Conservation (phyloP, 2,329 filamentous ascomycete genomes). For the Microthyrium microscopicum region DNA sequence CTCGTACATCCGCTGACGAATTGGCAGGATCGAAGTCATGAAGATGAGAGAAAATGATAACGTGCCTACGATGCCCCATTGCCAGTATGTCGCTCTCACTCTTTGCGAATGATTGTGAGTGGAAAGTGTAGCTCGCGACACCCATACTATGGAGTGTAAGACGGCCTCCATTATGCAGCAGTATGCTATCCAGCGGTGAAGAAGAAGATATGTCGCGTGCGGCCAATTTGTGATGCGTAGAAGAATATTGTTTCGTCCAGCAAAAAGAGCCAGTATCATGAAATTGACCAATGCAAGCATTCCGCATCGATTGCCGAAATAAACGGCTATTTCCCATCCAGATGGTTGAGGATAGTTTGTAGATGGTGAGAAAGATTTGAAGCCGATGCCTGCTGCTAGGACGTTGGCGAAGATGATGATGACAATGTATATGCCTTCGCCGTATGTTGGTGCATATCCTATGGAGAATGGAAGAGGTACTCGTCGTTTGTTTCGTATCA, state of each 20-base stretch:
- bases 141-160: conserved; percentile 12
- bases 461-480: background rate
- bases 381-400: background rate
- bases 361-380: background rate
- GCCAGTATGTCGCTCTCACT: conserved; percentile 22
- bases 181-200: conserved; percentile 12
- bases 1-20: conserved; percentile 26
- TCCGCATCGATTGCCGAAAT: conserved; percentile 6
- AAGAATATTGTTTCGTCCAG: conserved; percentile 9
- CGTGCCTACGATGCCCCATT: conserved; percentile 27
- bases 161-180: conserved; percentile 13
- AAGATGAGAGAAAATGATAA: conserved; percentile 16
- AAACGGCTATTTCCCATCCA: conserved; percentile 1
- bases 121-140: conserved; percentile 11
- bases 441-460: background rate
- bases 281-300: conserved; percentile 5
- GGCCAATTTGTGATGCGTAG: conserved; percentile 8
- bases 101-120: conserved; percentile 11
- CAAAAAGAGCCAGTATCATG: conserved; percentile 3
- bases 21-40: conserved; percentile 18
- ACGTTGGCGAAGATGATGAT: conserved; percentile 3
- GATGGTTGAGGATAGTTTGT: background rate
- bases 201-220: conserved; percentile 6
- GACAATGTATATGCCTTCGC: background rate
- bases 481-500: background rate